Base-by-base conservation (phyloP, 2,329 filamentous ascomycete species). In the Cercospora sp. region DNA sequence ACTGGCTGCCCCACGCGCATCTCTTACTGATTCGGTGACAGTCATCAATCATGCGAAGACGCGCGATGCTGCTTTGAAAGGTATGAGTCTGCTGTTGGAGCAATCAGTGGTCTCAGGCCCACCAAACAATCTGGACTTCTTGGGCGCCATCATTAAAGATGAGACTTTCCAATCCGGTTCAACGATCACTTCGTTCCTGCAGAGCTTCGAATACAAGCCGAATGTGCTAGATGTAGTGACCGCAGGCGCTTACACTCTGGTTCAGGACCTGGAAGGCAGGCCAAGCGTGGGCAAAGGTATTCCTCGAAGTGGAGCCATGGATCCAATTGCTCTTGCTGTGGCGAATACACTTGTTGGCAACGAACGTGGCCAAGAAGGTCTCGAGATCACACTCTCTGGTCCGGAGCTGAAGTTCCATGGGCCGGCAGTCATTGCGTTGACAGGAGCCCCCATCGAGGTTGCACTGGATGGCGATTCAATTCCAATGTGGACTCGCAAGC, bases 281-380 rank as follows among this genome's bases (percentile, higher is more conserved):
- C 83, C 84, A 3, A 82, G 80, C 0, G 80, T 88, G 2, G 87
- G 87, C 1, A 83, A 84, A 72, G 88, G 87, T 6, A 85, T 90
- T 60, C 84, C 85, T 3, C 85, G 87, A 33, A 82, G 83, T 3
- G 88, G 88, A 0, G 86, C 88, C 0, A 89, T 89, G 87, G 88
- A 89, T 72, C 80, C 83, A 0, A 74, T 89, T n/a, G 82, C 85
- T 1, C 84, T 86, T 57, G 83, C 84, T 26, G 80, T 88, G 30
- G 87, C 86, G 2, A 90, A 90, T 69, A 78, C 85, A 20, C 80
- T 90, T 1, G 87, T 86, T 0, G 87, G 87, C 0, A 90, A 90
- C 63, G 71, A 81, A 0, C 74, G 80, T 0, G 82, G 80, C 0
- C 82, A 78, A 3, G 88, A 88, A 74, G 82, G 81, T 0, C 76